A percentile compares a stretch with the other conserved stretches of the same genome.
Conservation (phyloP, 495 filamentous ascomycete genomes). For the Collariella sp. region DNA sequence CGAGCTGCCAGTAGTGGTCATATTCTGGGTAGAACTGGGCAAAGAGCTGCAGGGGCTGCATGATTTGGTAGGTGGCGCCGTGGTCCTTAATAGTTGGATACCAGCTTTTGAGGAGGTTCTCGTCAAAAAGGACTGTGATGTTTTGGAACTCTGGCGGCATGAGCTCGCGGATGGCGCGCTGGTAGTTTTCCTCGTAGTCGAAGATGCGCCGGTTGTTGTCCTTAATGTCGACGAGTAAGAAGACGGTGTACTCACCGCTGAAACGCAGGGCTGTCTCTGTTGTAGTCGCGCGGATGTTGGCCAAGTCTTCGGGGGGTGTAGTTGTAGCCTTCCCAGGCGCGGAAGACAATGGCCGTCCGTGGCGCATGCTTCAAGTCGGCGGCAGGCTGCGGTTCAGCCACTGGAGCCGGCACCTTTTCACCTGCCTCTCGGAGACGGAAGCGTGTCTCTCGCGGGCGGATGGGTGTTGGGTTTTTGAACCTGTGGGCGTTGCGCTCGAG, state of each 20-base stretch:
- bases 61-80: slow-evolving; percentile 2
- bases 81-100: not conserved
- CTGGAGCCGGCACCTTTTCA: not conserved
- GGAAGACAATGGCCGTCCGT: slow-evolving; percentile 3
- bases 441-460: not conserved
- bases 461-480: not conserved
- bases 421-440: not conserved
- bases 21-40: not conserved
- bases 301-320: not conserved
- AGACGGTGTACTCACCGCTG: slow-evolving; percentile 1
- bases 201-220: not conserved
- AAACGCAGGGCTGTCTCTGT: not conserved
- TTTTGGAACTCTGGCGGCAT: not conserved
- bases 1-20: slow-evolving; percentile 1
- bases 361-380: not conserved
- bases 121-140: not conserved
- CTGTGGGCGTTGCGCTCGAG: not conserved
- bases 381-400: not conserved
- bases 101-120: not conserved
- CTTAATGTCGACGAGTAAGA: slow-evolving; percentile 3
- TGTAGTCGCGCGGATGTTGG: not conserved
- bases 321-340: slow-evolving; percentile 1
- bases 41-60: slow-evolving; percentile 4
- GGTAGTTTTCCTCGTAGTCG: not conserved
- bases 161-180: not conserved